phyloP scores from a whole-genome alignment of 75 land plant genomes.

The Selaginella moellendorffii region DNA sequence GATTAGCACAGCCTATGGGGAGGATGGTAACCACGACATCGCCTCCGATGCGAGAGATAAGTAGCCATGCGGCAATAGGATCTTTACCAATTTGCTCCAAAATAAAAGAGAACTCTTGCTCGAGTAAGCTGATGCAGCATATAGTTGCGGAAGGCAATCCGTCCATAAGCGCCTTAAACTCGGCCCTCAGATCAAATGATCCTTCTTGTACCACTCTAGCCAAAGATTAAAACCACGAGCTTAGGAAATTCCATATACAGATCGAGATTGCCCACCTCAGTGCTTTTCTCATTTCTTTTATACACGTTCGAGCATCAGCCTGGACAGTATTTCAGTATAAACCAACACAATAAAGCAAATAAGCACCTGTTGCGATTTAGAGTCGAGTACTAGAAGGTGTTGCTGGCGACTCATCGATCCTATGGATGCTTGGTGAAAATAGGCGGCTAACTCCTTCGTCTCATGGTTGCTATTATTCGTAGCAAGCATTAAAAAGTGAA shows the following conservation, averaged over 20 bases:
- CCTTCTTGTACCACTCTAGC: not conserved
- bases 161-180: conserved; percentile 22
- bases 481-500: not conserved
- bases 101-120: conserved; percentile 29
- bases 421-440: conserved; percentile 79
- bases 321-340: too few relatives aligned
- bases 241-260: not conserved
- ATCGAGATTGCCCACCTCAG: not conserved
- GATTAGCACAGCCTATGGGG: conserved; percentile 25
- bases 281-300: not conserved
- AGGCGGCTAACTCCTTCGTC: conserved; percentile 50
- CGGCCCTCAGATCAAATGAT: not conserved
- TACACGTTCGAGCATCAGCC: too few relatives aligned
- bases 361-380: conserved; percentile 11
- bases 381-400: conserved; percentile 22
- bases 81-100: conserved; percentile 12
- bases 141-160: conserved; percentile 36
- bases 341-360: too few relatives aligned
- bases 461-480: too few relatives aligned
- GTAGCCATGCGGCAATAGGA: conserved; percentile 45
- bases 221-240: not conserved
- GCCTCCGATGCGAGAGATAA: conserved; percentile 40
- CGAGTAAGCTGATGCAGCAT: conserved; percentile 65
- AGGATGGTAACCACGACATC: conserved; percentile 40
- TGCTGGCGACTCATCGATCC: conserved; percentile 46